Evolutionary conservation across 2,329 filamentous ascomycete genomes (phyloP).

Genomic region (Talaromyces verruculosus): DNA sequence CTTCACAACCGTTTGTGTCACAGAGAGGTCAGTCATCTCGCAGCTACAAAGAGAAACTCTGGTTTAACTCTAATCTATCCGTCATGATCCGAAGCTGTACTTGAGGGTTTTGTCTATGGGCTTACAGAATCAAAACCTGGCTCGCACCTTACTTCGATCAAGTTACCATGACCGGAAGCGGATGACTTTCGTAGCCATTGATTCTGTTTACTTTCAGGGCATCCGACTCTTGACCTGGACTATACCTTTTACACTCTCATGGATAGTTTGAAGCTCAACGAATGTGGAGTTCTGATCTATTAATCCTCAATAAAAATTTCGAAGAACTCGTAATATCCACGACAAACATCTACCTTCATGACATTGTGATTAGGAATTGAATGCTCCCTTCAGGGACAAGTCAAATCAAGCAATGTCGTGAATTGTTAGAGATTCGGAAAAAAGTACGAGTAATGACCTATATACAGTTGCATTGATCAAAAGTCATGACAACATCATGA

Average conservation of each 20-base stretch:
- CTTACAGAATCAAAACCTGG: background rate
- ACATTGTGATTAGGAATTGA: background rate
- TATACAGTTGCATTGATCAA: background rate
- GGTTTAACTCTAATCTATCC: constrained; percentile 15
- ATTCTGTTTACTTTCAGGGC: constrained; percentile 7
- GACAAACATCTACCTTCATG: background rate
- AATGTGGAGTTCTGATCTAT: background rate
- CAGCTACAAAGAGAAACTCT: background rate
- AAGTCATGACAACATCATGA: constrained; percentile 18
- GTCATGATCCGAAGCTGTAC: constrained; percentile 16
- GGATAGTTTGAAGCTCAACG: background rate
- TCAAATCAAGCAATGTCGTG: too few relatives aligned
- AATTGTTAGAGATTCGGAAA: background rate
- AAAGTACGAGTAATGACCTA: constrained; percentile 5
- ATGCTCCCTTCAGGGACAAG: background rate
- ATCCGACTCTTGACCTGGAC: background rate
- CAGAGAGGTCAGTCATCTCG: constrained; percentile 15
- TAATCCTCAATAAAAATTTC: too few relatives aligned
- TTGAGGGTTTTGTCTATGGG: background rate
- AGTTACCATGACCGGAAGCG: constrained; percentile 3
- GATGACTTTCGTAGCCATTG: background rate
- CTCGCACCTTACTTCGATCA: background rate
- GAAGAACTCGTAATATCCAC: too few relatives aligned
- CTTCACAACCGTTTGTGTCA: constrained; percentile 14
- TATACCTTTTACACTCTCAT: background rate